Evolutionary conservation across 495 filamentous ascomycete genomes (phyloP).

Genomic region (Trichoderma virens): DNA sequence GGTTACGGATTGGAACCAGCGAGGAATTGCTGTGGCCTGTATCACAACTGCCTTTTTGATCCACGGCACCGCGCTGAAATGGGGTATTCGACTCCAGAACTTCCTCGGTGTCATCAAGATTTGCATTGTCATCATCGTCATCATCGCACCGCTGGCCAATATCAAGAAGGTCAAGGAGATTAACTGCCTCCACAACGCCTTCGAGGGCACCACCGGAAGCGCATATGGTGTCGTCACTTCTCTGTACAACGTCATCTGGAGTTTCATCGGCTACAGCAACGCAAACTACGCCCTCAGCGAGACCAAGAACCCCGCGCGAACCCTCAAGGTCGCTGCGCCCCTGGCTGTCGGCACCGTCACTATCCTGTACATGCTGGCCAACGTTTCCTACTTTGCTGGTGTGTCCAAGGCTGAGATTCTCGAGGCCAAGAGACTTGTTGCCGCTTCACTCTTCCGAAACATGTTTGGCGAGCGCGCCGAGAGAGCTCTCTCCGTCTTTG

Average conservation of each 20-base stretch:
- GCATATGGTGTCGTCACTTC: conserved; percentile 42
- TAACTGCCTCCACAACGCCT: conserved; percentile 14
- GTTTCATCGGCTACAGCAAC: conserved; percentile 39
- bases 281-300: conserved; percentile 49
- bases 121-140: conserved; percentile 53
- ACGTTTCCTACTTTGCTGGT: conserved; percentile 51
- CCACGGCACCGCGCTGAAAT: conserved; percentile 51
- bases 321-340: conserved; percentile 53
- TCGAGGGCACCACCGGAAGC: conserved; percentile 23
- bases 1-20: conserved; percentile 52
- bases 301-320: conserved; percentile 52
- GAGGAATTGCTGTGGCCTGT: conserved; percentile 51
- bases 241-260: conserved; percentile 42
- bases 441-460: conserved; percentile 41
- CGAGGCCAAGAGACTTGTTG: conserved; percentile 36
- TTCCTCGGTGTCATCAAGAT: conserved; percentile 59
- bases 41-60: conserved; percentile 49
- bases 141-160: conserved; percentile 35
- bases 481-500: conserved; percentile 58
- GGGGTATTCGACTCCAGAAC: conserved; percentile 57
- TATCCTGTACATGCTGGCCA: conserved; percentile 55
- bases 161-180: conserved; percentile 22
- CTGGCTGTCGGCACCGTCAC: conserved; percentile 49
- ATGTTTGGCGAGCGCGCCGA: conserved; percentile 41
- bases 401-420: conserved; percentile 42